Conservation (phyloP, 352 stramenopile species). For the Phytophthora pseudosyringae region DNA sequence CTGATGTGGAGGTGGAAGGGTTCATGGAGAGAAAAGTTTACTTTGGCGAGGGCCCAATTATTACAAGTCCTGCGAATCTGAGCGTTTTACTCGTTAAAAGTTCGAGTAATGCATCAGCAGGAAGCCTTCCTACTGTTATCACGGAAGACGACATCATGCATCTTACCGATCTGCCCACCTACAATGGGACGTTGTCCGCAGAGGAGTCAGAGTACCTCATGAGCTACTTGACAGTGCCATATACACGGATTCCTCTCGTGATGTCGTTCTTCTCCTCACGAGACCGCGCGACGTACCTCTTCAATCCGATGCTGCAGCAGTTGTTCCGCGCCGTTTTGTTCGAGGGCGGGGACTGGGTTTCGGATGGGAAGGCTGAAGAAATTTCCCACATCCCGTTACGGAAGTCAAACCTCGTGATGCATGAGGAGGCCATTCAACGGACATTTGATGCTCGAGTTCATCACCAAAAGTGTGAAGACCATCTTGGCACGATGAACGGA, state of each 20-base stretch:
- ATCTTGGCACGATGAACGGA: constrained; percentile 96
- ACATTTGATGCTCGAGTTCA: constrained; percentile 76
- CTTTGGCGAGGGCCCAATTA: constrained; percentile 87
- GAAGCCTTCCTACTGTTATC: constrained; percentile 56
- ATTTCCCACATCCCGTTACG: constrained; percentile 82
- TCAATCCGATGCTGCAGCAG: constrained; percentile 82
- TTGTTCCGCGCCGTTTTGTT: constrained; percentile 91
- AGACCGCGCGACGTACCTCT: constrained; percentile 90
- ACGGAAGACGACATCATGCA: constrained; percentile 99
- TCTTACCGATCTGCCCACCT: constrained; percentile 95
- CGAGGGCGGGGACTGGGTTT: constrained; percentile 89
- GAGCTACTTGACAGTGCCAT: constrained; percentile 99
- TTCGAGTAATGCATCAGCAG: constrained; percentile 44
- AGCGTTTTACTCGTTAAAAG: constrained; percentile 62
- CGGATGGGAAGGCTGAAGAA: constrained; percentile 58
- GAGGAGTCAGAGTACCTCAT: constrained; percentile 98
- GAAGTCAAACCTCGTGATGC: constrained; percentile 83
- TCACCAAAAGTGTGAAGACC: constrained; percentile 85
- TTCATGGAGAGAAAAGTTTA: constrained; percentile 90
- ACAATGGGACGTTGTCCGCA: constrained; percentile 95
- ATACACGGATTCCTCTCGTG: constrained; percentile 97
- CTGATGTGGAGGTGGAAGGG: constrained; percentile 86
- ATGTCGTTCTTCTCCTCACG: constrained; percentile 97
- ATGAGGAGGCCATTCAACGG: constrained; percentile 80
- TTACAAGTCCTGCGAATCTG: constrained; percentile 81